These are phyloP conservation scores for Falciphora oryzae DNA, from an alignment of 2,329 filamentous ascomycete genomes.

Conservation along the genomic window DNA sequence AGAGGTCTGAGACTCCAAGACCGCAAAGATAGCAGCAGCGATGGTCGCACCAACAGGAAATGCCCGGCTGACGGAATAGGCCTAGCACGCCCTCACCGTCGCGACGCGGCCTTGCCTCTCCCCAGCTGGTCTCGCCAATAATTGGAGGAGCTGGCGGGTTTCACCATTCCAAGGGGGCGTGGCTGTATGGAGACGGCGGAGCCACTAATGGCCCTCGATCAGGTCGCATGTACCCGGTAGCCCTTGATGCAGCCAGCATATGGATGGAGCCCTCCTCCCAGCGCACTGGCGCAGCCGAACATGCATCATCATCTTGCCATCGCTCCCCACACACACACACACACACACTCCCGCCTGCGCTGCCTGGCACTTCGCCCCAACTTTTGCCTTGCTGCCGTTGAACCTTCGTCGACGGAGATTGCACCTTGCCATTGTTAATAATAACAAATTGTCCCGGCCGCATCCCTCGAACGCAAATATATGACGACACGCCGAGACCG, in stretches of 20 bases:
- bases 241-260: neutral
- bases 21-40: neutral
- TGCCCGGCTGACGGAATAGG: constrained; percentile 8
- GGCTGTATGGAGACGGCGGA: neutral
- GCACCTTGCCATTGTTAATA: neutral
- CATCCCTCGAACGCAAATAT: neutral
- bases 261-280: neutral
- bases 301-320: neutral
- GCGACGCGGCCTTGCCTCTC: no score
- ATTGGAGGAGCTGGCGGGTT: neutral
- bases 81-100: no score
- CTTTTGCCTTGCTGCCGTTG: neutral
- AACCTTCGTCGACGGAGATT: no score
- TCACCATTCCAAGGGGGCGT: neutral
- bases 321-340: neutral
- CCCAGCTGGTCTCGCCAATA: no score
- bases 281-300: neutral
- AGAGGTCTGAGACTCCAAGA: no score
- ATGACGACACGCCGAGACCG: neutral
- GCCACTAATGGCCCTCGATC: neutral
- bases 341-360: neutral
- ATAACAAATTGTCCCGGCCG: neutral
- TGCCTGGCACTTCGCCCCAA: neutral
- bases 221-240: neutral
- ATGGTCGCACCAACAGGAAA: constrained; percentile 4